phyloP scores from a whole-genome alignment of 257 asterid genomes.

The Plectranthus barbatus region DNA sequence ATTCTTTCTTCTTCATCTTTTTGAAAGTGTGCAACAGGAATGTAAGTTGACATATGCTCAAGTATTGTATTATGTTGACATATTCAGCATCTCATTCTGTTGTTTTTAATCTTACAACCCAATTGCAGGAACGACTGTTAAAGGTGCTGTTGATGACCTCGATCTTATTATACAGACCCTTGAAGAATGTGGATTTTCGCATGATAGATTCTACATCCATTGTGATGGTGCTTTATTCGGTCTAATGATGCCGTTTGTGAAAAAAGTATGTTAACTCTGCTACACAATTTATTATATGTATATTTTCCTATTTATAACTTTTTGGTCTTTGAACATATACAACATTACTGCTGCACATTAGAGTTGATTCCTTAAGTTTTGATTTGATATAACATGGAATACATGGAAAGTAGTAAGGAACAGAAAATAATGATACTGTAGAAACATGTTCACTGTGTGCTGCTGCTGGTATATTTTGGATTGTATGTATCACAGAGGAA shows the following conservation, averaged over 20 bases:
- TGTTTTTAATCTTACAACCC: constrained; percentile 6
- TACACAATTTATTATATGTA: neutral
- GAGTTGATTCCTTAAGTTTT: neutral
- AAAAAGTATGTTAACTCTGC: constrained; percentile 42
- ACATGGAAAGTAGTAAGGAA: neutral
- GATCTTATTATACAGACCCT: constrained; percentile 90
- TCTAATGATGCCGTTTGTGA: constrained; percentile 98
- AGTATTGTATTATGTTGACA: neutral
- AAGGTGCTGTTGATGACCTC: constrained; percentile 99
- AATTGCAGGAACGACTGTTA: constrained; percentile 88
- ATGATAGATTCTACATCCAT: constrained; percentile 85
- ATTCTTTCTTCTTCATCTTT: constrained; percentile 1
- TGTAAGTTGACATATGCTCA: neutral
- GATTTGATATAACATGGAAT: neutral
- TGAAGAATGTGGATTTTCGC: constrained; percentile 74
- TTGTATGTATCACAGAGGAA: no score
- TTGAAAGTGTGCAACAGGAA: constrained; percentile 1
- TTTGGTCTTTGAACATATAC: neutral
- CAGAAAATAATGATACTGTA: neutral
- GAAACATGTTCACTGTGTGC: constrained; percentile 1
- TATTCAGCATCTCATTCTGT: constrained; percentile 3
- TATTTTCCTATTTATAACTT: neutral
- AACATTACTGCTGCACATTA: neutral
- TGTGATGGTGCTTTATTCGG: constrained; percentile 98
- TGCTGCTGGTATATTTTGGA: neutral